Evolutionary conservation across 2,329 filamentous ascomycete genomes (phyloP).

Genomic region (Ascochyta koolunga): DNA sequence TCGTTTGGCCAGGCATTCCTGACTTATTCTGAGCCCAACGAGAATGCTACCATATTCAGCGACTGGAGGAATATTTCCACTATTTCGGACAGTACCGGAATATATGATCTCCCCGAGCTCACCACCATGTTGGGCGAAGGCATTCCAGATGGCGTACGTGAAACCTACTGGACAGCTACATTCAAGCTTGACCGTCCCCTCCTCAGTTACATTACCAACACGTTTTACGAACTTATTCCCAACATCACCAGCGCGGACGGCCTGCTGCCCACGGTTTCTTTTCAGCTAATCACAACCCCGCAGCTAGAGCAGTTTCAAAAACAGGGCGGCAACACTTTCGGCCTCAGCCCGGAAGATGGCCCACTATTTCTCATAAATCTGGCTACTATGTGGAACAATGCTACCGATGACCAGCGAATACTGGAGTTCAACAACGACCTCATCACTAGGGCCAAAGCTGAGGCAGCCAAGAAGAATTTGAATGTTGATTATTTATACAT

Average conservation of each 20-base stretch:
- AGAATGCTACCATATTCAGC: not conserved
- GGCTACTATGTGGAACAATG: slow-evolving; percentile 31
- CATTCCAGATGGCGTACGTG: slow-evolving; percentile 20
- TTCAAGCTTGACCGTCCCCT: slow-evolving; percentile 33
- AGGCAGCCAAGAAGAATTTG: slow-evolving; percentile 19
- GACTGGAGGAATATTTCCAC: not conserved
- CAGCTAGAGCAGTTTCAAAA: slow-evolving; percentile 33
- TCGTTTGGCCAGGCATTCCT: not conserved
- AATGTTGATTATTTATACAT: slow-evolving; percentile 49
- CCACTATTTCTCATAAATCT: slow-evolving; percentile 32
- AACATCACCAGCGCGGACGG: slow-evolving; percentile 25
- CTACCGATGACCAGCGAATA: slow-evolving; percentile 31
- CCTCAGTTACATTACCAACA: slow-evolving; percentile 22
- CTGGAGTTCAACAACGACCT: slow-evolving; percentile 30
- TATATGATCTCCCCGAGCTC: not conserved
- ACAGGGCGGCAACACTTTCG: slow-evolving; percentile 40
- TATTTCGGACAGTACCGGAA: not conserved
- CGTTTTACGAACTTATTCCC: slow-evolving; percentile 32
- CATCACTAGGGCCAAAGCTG: slow-evolving; percentile 15
- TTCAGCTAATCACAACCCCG: slow-evolving; percentile 37
- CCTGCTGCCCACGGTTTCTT: slow-evolving; percentile 24
- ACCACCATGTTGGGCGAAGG: not conserved
- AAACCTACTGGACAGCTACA: slow-evolving; percentile 36
- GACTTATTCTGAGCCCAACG: not conserved
- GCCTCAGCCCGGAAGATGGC: slow-evolving; percentile 27